Evolutionary conservation across 208 protist species (phyloP).

Genomic region (Acanthamoeba castellanii): DNA sequence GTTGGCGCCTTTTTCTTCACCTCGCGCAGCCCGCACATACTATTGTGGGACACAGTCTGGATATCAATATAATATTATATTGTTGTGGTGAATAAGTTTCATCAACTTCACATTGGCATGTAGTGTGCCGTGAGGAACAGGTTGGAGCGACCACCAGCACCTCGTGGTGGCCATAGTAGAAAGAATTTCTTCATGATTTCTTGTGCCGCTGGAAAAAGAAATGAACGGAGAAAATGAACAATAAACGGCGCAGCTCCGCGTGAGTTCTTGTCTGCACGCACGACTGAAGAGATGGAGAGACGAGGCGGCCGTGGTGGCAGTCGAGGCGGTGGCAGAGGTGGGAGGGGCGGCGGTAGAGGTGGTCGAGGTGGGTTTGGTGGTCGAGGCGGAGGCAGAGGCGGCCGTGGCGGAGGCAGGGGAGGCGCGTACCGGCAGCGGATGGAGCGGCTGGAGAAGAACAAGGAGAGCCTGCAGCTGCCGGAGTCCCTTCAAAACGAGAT

Average conservation of each 20-base stretch:
- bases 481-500: neutral
- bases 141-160: too few relatives aligned
- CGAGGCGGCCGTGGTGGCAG: neutral
- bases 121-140: too few relatives aligned
- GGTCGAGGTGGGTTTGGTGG: neutral
- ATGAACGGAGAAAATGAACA: too few relatives aligned
- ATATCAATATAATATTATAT: too few relatives aligned
- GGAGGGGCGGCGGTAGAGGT: neutral
- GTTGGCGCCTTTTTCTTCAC: neutral
- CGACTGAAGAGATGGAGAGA: neutral
- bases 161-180: too few relatives aligned
- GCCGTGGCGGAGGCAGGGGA: neutral
- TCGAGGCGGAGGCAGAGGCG: neutral
- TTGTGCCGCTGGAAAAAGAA: too few relatives aligned
- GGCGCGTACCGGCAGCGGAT: neutral
- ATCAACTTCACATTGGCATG: too few relatives aligned
- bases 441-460: neutral
- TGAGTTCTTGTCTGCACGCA: too few relatives aligned
- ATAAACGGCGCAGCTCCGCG: neutral
- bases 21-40: neutral
- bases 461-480: neutral
- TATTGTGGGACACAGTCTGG: neutral
- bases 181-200: too few relatives aligned
- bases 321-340: neutral
- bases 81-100: too few relatives aligned